These are phyloP conservation scores for Colletotrichum filicis DNA, from an alignment of 2,329 filamentous ascomycete genomes.

Conservation along the genomic window DNA sequence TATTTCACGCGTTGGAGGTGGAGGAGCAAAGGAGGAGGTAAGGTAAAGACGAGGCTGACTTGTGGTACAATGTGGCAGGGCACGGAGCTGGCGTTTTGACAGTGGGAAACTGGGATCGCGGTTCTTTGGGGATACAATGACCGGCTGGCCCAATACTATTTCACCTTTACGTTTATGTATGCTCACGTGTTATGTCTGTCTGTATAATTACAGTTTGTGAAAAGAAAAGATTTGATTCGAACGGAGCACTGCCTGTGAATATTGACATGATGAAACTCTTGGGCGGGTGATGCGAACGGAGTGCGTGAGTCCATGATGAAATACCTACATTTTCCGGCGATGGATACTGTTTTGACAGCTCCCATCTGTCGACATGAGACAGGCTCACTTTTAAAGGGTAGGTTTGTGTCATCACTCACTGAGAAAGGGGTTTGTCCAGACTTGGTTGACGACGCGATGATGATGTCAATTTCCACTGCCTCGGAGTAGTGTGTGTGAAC, in stretches of 20 bases:
- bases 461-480: too few species aligned
- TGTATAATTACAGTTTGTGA: conserved; percentile 16
- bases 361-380: too few species aligned
- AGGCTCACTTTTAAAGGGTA: too few species aligned
- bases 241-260: background rate
- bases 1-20: background rate
- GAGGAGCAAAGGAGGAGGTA: background rate
- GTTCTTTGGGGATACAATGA: conserved; percentile 14
- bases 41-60: background rate
- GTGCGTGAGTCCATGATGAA: background rate
- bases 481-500: too few species aligned
- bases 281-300: too few species aligned
- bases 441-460: too few species aligned
- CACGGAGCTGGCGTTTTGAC: conserved; percentile 29
- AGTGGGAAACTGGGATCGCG: conserved; percentile 16
- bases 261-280: background rate
- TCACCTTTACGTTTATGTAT: conserved; percentile 18
- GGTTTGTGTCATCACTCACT: too few species aligned
- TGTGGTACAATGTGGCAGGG: background rate
- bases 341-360: too few species aligned
- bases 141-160: conserved; percentile 26
- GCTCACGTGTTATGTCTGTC: conserved; percentile 24
- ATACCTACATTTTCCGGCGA: background rate
- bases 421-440: too few species aligned
- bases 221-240: background rate